Conservation (phyloP, 108 stramenopile genomes). For the Cyclostephanos invisitatus region DNA sequence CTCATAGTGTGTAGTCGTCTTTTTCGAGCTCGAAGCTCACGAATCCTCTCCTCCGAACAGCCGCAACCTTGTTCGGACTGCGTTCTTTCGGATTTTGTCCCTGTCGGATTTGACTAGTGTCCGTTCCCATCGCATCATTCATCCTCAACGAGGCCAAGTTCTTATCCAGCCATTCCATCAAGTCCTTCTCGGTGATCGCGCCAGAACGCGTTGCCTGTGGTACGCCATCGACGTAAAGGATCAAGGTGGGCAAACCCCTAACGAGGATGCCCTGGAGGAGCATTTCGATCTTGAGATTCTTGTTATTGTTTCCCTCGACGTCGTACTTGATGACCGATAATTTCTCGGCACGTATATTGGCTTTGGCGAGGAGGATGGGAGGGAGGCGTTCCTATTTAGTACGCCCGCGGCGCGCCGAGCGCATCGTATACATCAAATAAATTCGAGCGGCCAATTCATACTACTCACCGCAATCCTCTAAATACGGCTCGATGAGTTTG, state of each 20-base stretch:
- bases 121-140: conserved; percentile 2
- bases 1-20: conserved; percentile 2
- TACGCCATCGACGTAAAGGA: conserved; percentile 48
- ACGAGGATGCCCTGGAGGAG: conserved; percentile 60
- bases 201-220: conserved; percentile 53
- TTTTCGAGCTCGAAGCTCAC: conserved; percentile 9
- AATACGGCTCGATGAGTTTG: conserved; percentile 64
- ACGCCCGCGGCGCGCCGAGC: not conserved
- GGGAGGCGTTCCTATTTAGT: not conserved
- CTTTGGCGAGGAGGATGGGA: conserved; percentile 3
- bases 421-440: not conserved
- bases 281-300: conserved; percentile 64
- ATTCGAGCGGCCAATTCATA: not conserved
- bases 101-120: not conserved
- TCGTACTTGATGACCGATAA: conserved; percentile 60
- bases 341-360: conserved; percentile 40
- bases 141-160: conserved; percentile 26
- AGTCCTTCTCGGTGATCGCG: conserved; percentile 40
- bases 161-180: conserved; percentile 56
- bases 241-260: conserved; percentile 57
- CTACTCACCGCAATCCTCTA: conserved; percentile 49
- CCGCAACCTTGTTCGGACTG: not conserved
- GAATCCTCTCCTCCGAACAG: conserved; percentile 9
- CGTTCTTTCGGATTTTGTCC: not conserved
- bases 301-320: conserved; percentile 52